These are phyloP conservation scores for Eugenia klotzschiana DNA, from an alignment of 441 rosid species.

Conservation along the genomic window DNA sequence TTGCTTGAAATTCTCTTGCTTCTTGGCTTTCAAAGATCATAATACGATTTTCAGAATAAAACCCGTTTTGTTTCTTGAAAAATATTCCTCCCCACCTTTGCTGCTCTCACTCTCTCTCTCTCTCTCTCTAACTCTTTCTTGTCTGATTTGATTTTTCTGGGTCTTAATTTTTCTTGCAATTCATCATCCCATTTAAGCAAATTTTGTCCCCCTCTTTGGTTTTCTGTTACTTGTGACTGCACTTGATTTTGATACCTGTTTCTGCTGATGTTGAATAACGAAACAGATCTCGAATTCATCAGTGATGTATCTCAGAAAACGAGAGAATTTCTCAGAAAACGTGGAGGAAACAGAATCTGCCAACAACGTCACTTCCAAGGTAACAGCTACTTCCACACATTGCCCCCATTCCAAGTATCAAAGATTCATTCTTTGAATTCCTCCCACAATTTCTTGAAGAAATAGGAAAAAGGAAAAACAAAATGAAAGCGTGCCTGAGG, in stretches of 20 bases:
- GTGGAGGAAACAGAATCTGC: constrained; percentile 9
- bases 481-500: not conserved
- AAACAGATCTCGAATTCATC: constrained; percentile 29
- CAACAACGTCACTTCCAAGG: constrained; percentile 34
- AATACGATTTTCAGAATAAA: not conserved
- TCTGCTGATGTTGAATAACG: not conserved
- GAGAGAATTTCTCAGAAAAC: constrained; percentile 9
- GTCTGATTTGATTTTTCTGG: not conserved
- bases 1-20: not conserved
- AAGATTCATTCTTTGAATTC: not conserved
- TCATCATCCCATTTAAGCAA: not conserved
- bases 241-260: not conserved
- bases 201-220: not conserved
- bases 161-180: not conserved
- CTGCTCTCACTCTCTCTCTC: not conserved
- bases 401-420: not conserved
- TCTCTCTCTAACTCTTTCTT: not conserved
- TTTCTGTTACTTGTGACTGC: not conserved
- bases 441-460: not conserved
- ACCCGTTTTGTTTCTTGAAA: not conserved
- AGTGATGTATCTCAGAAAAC: constrained; percentile 15
- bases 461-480: not conserved
- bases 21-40: not conserved
- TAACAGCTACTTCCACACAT: constrained; percentile 3
- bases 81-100: not conserved